Conservation (phyloP, 352 stramenopile species). For the Phytopythium montanum region DNA sequence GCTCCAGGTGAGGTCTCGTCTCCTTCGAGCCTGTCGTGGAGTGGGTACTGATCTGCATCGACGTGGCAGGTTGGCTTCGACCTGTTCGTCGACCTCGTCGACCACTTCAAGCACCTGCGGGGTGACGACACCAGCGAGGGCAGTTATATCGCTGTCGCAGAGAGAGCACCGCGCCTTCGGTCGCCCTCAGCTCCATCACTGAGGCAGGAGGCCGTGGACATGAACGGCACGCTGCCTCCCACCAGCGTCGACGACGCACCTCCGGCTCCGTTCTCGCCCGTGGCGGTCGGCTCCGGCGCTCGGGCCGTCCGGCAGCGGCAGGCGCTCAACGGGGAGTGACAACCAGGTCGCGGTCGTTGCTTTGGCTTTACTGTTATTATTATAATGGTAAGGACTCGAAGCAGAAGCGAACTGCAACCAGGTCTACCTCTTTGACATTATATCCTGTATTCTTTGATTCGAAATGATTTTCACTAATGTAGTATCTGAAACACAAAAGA, state of each 20-base stretch:
- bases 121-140: conserved; percentile 5
- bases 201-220: too few relatives aligned
- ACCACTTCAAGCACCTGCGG: conserved; percentile 23
- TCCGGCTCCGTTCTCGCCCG: background rate
- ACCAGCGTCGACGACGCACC: background rate
- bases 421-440: background rate
- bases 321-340: background rate
- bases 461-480: too few relatives aligned
- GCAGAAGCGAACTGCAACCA: background rate
- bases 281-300: conserved; percentile 2
- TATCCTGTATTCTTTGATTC: background rate
- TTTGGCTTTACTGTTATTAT: background rate
- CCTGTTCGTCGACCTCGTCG: conserved; percentile 48
- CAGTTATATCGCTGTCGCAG: background rate
- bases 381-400: too few relatives aligned
- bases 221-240: background rate
- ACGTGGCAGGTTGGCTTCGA: conserved; percentile 53
- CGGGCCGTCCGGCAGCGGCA: background rate
- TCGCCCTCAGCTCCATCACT: background rate
- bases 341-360: background rate
- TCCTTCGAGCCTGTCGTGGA: background rate
- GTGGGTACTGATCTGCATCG: background rate
- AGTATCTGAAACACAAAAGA: background rate
- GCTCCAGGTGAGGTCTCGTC: conserved; percentile 26
- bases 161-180: background rate